Percentiles rank a stretch among this genome's conserved stretches.
Evolutionary conservation across 768 basidiomycete species (phyloP).

Genomic region (Tylopilus sp.): DNA sequence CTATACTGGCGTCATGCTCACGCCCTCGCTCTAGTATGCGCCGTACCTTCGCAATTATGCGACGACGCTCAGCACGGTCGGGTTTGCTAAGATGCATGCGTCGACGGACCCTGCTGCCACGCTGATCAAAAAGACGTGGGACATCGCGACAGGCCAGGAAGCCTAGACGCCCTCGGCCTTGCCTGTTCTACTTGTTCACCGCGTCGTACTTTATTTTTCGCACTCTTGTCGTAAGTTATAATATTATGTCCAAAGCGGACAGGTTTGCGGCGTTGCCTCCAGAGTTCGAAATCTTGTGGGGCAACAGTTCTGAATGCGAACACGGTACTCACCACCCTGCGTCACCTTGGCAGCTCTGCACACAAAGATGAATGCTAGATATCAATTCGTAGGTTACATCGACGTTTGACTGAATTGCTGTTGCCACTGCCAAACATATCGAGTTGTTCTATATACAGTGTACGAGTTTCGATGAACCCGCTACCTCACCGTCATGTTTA

Average conservation of each 20-base stretch:
- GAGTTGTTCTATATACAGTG: too few species aligned
- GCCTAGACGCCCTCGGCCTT: conserved; percentile 18
- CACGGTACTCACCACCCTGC: too few species aligned
- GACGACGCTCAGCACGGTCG: conserved; percentile 65
- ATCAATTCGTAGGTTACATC: too few species aligned
- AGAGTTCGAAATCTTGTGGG: too few species aligned
- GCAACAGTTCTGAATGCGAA: too few species aligned
- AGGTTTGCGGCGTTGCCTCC: too few species aligned
- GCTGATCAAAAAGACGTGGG: conserved; percentile 67
- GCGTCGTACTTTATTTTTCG: not conserved
- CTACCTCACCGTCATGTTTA: not conserved
- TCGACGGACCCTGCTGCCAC: conserved; percentile 53
- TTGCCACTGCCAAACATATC: too few species aligned
- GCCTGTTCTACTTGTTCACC: not conserved
- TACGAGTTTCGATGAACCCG: too few species aligned
- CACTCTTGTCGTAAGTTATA: conserved; percentile 7
- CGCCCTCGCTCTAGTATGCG: conserved; percentile 52
- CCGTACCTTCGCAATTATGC: conserved; percentile 75
- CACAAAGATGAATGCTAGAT: too few species aligned
- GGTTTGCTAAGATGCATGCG: conserved; percentile 61
- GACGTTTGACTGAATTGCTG: too few species aligned
- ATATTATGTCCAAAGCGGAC: conserved; percentile 22
- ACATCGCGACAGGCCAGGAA: conserved; percentile 63
- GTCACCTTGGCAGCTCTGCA: too few species aligned
- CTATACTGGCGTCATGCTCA: not conserved